Evolutionary conservation across 768 basidiomycete genomes (phyloP).

Genomic region (Mycena galericulata): DNA sequence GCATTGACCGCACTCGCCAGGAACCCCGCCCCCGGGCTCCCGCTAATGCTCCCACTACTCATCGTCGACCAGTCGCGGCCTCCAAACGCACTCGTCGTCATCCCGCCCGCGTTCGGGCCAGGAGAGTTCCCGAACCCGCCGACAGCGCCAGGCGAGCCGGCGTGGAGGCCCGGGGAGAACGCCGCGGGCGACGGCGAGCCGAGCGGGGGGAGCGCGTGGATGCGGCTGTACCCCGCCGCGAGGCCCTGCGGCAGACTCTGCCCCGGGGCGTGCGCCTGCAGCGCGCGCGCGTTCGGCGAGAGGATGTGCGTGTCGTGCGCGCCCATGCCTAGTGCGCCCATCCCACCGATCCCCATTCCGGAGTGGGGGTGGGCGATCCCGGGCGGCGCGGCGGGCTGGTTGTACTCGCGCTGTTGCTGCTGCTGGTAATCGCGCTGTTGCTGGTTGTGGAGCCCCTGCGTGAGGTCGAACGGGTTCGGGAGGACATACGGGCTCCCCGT

Average conservation of each 20-base stretch:
- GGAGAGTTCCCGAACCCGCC: too few relatives aligned
- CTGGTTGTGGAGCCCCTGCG: slow-evolving; percentile 49
- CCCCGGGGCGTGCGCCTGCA: slow-evolving; percentile 90
- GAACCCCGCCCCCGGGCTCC: slow-evolving; percentile 27
- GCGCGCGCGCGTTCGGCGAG: slow-evolving; percentile 80
- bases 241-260: slow-evolving; percentile 93
- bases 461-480: slow-evolving; percentile 60
- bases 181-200: slow-evolving; percentile 43
- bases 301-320: slow-evolving; percentile 56
- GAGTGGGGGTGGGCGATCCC: too few relatives aligned
- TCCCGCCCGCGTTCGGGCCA: slow-evolving; percentile 24
- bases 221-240: slow-evolving; percentile 89
- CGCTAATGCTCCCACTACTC: slow-evolving; percentile 27
- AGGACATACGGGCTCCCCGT: slow-evolving; percentile 52
- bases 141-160: too few relatives aligned
- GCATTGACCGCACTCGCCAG: too few relatives aligned
- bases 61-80: slow-evolving; percentile 36
- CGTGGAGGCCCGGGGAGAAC: slow-evolving; percentile 34
- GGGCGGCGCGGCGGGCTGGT: background rate
- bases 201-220: slow-evolving; percentile 76
- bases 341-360: too few relatives aligned
- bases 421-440: slow-evolving; percentile 58
- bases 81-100: background rate
- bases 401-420: background rate
- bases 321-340: slow-evolving; percentile 62